Conservation (phyloP, 495 filamentous ascomycete species). For the Penicillium coprophilum region DNA sequence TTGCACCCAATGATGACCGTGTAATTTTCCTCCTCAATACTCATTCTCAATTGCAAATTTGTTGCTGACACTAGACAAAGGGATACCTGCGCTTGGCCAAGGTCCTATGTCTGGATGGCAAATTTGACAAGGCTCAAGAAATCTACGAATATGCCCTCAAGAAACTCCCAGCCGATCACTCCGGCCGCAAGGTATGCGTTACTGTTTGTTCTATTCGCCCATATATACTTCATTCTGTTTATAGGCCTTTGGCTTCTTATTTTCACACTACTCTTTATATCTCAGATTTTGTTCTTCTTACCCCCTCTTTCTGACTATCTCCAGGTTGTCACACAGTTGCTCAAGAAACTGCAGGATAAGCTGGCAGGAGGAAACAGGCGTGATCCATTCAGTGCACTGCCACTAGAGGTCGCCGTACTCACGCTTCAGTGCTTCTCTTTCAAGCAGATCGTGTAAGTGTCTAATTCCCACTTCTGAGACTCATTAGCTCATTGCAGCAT, state of each 20-base stretch:
- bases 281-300: too few species aligned
- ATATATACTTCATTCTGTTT: background rate
- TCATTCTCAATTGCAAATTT: too few species aligned
- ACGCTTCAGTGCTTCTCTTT: constrained; percentile 49
- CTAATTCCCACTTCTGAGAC: background rate
- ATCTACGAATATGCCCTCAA: constrained; percentile 62
- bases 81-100: constrained; percentile 68
- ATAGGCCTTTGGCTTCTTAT: background rate
- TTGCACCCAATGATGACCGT: constrained; percentile 47
- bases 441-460: constrained; percentile 49
- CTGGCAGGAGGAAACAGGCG: constrained; percentile 39
- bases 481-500: background rate
- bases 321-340: constrained; percentile 26
- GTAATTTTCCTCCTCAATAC: constrained; percentile 30
- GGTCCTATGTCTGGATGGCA: constrained; percentile 56
- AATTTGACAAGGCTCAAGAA: constrained; percentile 52
- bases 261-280: background rate
- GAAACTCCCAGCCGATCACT: constrained; percentile 43
- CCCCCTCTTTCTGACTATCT: background rate
- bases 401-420: constrained; percentile 49
- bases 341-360: constrained; percentile 48
- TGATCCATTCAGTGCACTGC: constrained; percentile 50
- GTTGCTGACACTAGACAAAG: constrained; percentile 23
- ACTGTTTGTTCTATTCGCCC: background rate
- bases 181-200: constrained; percentile 45